Conservation (phyloP, 2,329 filamentous ascomycete genomes). For the Colletotrichum somersetense region DNA sequence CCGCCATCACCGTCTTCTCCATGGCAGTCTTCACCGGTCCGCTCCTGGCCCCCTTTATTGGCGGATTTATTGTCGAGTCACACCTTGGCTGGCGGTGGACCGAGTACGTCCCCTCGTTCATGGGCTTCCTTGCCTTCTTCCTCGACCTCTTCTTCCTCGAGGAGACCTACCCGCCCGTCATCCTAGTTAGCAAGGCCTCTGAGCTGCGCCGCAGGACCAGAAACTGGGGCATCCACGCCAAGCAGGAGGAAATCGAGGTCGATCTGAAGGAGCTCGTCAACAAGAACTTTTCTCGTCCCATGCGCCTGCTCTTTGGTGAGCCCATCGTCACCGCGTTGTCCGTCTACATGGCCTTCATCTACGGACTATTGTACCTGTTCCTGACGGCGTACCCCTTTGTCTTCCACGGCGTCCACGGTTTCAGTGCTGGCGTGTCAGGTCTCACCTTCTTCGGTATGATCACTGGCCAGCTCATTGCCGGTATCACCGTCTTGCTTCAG, state of each 20-base stretch:
- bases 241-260: conserved; percentile 78
- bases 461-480: conserved; percentile 76
- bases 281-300: conserved; percentile 76
- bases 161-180: conserved; percentile 78
- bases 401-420: conserved; percentile 79
- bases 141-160: conserved; percentile 73
- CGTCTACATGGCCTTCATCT: conserved; percentile 81
- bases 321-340: conserved; percentile 77
- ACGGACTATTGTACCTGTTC: conserved; percentile 85
- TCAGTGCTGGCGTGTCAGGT: conserved; percentile 77
- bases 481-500: conserved; percentile 70
- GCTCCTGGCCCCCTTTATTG: conserved; percentile 75
- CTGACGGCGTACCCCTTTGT: conserved; percentile 87
- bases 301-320: conserved; percentile 75
- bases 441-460: conserved; percentile 91
- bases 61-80: conserved; percentile 74
- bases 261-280: conserved; percentile 72
- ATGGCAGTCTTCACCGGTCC: conserved; percentile 76
- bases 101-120: conserved; percentile 72
- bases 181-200: conserved; percentile 71
- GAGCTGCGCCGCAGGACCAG: conserved; percentile 73
- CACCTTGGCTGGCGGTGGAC: conserved; percentile 81
- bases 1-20: conserved; percentile 69
- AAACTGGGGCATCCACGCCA: conserved; percentile 79
- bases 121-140: conserved; percentile 71